These are phyloP conservation scores for Penicillium corylophilum DNA, from an alignment of 2,329 filamentous ascomycete genomes.

Conservation along the genomic window DNA sequence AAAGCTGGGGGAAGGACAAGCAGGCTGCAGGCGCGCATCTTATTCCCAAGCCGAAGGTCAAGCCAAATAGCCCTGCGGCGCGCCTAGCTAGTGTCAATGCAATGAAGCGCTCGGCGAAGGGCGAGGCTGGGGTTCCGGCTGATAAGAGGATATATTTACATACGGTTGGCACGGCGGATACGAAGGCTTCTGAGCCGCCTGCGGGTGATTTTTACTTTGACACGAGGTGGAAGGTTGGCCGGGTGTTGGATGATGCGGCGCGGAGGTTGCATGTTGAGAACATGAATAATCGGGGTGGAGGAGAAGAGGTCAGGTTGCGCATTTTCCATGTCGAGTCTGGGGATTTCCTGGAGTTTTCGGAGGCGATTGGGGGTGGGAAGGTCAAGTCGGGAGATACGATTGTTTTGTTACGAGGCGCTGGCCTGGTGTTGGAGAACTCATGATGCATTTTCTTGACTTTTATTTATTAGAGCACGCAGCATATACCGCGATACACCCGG, in stretches of 20 bases:
- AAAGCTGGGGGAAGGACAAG: slow-evolving; percentile 77
- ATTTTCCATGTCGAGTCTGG: slow-evolving; percentile 94
- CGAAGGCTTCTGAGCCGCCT: slow-evolving; percentile 77
- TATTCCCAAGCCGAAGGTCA: slow-evolving; percentile 58
- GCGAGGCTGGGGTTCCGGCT: slow-evolving; percentile 73
- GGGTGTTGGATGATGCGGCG: slow-evolving; percentile 52
- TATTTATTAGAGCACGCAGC: slow-evolving; percentile 4
- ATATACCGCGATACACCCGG: slow-evolving; percentile 12
- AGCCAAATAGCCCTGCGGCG: slow-evolving; percentile 53
- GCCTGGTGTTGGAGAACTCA: slow-evolving; percentile 69
- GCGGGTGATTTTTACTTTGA: slow-evolving; percentile 79
- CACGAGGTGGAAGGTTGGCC: slow-evolving; percentile 84
- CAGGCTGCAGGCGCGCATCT: slow-evolving; percentile 64
- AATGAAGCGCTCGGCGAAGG: slow-evolving; percentile 85
- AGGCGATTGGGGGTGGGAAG: slow-evolving; percentile 70
- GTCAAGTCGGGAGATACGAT: slow-evolving; percentile 84
- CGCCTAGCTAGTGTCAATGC: slow-evolving; percentile 69
- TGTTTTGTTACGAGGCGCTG: slow-evolving; percentile 81
- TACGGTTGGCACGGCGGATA: slow-evolving; percentile 86
- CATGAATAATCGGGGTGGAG: slow-evolving; percentile 44
- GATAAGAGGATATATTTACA: slow-evolving; percentile 90
- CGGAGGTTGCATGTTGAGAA: slow-evolving; percentile 45
- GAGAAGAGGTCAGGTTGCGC: slow-evolving; percentile 69
- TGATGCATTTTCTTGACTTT: slow-evolving; percentile 12
- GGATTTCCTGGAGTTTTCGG: slow-evolving; percentile 78